These are phyloP conservation scores for Apiotrichum laibachii DNA, from an alignment of 1,284 basidiomycete genomes.

Conservation along the genomic window DNA sequence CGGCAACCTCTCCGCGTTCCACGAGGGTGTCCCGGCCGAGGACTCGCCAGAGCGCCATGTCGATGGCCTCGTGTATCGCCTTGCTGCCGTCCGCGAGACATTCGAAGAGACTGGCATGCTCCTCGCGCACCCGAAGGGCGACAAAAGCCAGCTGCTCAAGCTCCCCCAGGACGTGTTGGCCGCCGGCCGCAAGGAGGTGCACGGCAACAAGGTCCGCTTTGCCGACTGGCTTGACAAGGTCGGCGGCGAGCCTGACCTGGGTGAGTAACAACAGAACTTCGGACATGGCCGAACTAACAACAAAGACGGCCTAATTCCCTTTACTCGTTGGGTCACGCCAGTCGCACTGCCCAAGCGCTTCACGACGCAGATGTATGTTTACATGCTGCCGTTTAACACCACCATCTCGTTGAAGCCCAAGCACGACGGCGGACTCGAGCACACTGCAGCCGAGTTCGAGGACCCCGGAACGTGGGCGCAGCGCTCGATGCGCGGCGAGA, in stretches of 20 bases:
- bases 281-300: neutral
- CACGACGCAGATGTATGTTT: conserved; percentile 13
- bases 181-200: conserved; percentile 8
- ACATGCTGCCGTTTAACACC: conserved; percentile 7
- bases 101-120: conserved; percentile 17
- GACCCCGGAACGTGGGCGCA: conserved; percentile 4
- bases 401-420: neutral
- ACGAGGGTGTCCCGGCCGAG: conserved; percentile 1
- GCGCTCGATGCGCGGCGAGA: conserved; percentile 7
- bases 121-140: neutral
- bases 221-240: conserved; percentile 4
- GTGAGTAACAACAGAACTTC: neutral
- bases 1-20: conserved; percentile 7
- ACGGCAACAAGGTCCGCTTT: conserved; percentile 6
- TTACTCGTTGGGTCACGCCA: conserved; percentile 13
- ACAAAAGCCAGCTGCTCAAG: neutral
- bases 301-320: conserved; percentile 11
- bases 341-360: conserved; percentile 3
- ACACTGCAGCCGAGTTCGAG: conserved; percentile 16
- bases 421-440: conserved; percentile 22
- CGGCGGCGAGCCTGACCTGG: conserved; percentile 17
- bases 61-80: conserved; percentile 15
- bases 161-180: neutral
- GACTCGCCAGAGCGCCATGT: conserved; percentile 10
- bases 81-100: conserved; percentile 14